Conservation (phyloP, 345 rosid genomes). For the Salix koriyanagi region DNA sequence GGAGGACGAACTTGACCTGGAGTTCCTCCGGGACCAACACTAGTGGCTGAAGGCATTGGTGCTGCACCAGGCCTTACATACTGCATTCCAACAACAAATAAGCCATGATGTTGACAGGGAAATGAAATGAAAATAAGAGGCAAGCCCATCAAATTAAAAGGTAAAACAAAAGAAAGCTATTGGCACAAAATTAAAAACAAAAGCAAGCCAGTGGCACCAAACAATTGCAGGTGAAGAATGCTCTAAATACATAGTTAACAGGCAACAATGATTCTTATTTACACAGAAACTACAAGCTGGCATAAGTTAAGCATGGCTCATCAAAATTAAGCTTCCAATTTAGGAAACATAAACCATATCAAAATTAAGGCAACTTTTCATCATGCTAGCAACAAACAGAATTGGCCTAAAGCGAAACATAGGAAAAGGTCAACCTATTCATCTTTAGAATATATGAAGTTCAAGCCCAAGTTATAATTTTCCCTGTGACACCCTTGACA, state of each 20-base stretch:
- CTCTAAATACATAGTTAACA: neutral
- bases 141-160: constrained; percentile 1
- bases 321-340: neutral
- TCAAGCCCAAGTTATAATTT: neutral
- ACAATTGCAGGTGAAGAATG: neutral
- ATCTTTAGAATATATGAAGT: neutral
- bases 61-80: constrained; percentile 97
- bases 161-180: neutral
- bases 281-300: neutral
- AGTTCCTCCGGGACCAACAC: constrained; percentile 48
- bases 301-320: neutral
- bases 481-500: neutral
- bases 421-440: neutral
- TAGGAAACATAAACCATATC: neutral
- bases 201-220: neutral
- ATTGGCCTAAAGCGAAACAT: neutral
- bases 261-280: neutral
- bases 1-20: constrained; percentile 82
- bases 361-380: constrained; percentile 8
- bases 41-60: constrained; percentile 62
- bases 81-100: constrained; percentile 51
- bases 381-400: neutral
- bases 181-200: neutral
- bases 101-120: constrained; percentile 6
- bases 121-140: constrained; percentile 16